Evolutionary conservation across 1,139 yeast genomes (phyloP).

Genomic region (Hansenula sp.): DNA sequence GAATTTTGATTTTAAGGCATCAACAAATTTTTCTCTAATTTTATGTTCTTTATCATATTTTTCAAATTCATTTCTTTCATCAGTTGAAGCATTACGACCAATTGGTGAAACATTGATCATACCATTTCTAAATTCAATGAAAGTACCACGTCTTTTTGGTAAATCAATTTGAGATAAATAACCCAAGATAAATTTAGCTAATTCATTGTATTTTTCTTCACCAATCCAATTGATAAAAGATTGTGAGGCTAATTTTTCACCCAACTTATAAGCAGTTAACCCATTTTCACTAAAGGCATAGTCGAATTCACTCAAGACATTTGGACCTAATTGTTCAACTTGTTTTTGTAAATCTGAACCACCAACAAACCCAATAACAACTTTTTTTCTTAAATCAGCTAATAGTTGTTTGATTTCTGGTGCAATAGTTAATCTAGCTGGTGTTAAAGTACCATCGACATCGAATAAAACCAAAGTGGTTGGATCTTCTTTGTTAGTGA

Average conservation of each 20-base stretch:
- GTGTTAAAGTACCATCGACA: constrained; percentile 97
- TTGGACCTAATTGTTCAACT: constrained; percentile 88
- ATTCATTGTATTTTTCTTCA: constrained; percentile 86
- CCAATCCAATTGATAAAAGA: constrained; percentile 96
- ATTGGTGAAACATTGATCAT: constrained; percentile 97
- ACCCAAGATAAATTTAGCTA: constrained; percentile 78
- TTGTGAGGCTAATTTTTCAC: constrained; percentile 84
- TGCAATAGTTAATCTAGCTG: constrained; percentile 84
- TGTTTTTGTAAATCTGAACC: constrained; percentile 95
- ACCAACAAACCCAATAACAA: constrained; percentile 96
- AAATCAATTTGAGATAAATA: constrained; percentile 83
- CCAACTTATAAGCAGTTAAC: constrained; percentile 91
- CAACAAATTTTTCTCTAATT: constrained; percentile 78
- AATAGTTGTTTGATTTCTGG: constrained; percentile 76
- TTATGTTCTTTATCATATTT: constrained; percentile 73
- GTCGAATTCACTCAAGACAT: constrained; percentile 78
- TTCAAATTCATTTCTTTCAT: constrained; percentile 92
- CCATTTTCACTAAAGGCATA: constrained; percentile 98
- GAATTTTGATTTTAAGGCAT: constrained; percentile 78
- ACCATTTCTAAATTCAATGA: constrained; percentile 98
- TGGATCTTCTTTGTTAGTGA: constrained; percentile 36
- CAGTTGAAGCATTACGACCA: constrained; percentile 95
- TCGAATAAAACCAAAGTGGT: constrained; percentile 75
- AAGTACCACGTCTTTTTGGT: constrained; percentile 96
- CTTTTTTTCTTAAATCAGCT: constrained; percentile 77